phyloP scores from a whole-genome alignment of 2,329 filamentous ascomycete genomes.

The Pseudocercospora vitis region DNA sequence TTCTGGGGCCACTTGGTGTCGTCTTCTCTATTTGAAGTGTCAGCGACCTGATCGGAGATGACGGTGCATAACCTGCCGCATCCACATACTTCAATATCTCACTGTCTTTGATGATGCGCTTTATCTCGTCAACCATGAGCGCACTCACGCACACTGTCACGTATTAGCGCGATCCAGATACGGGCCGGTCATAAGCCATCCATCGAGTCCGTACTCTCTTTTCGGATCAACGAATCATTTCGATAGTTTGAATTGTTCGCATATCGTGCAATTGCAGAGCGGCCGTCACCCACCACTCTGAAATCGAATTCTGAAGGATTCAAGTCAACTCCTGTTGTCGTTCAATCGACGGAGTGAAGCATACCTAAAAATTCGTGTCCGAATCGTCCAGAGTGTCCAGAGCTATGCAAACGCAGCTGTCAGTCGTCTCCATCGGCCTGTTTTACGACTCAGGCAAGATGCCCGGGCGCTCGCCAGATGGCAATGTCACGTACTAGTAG shows the following conservation, averaged over 20 bases:
- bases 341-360: too few relatives aligned
- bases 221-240: constrained; percentile 96
- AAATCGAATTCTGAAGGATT: constrained; percentile 85
- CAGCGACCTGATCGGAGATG: too few relatives aligned
- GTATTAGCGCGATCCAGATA: too few relatives aligned
- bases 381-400: constrained; percentile 94
- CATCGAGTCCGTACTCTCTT: constrained; percentile 76
- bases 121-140: constrained; percentile 87
- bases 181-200: neutral
- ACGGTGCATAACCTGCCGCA: neutral
- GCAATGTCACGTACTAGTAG: constrained; percentile 76
- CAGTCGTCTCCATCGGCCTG: constrained; percentile 11
- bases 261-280: constrained; percentile 91
- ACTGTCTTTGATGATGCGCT: constrained; percentile 93
- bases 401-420: constrained; percentile 62
- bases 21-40: constrained; percentile 70
- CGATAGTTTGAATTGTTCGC: constrained; percentile 99
- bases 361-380: constrained; percentile 96
- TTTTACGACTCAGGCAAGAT: too few relatives aligned
- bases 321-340: constrained; percentile 19
- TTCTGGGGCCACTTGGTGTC: constrained; percentile 98
- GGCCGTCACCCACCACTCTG: constrained; percentile 84
- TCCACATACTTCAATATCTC: constrained; percentile 86
- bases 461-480: too few relatives aligned
- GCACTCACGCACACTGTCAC: constrained; percentile 88